A percentile compares a stretch with the other conserved stretches of the same genome.
Evolutionary conservation across 2,329 filamentous ascomycete genomes (phyloP).

Genomic region (Botrytis hyacinthi): DNA sequence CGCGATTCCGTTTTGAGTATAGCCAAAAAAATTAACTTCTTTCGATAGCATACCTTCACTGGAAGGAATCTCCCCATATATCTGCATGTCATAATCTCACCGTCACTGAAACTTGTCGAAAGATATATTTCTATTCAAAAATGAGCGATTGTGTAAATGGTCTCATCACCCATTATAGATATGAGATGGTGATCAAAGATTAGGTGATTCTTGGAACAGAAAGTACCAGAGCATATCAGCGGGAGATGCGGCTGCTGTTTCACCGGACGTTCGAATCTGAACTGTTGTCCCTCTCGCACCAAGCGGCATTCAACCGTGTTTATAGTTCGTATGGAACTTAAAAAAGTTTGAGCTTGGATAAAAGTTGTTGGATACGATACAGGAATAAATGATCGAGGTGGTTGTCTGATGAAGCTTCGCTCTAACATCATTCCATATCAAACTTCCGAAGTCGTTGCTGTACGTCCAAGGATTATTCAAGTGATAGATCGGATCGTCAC

Average conservation of each 20-base stretch:
- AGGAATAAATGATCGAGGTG: background rate
- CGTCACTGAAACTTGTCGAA: background rate
- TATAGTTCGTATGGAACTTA: background rate
- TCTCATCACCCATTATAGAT: background rate
- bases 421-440: background rate
- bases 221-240: background rate
- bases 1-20: background rate
- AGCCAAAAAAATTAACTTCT: background rate
- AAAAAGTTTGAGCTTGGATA: background rate
- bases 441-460: background rate
- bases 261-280: background rate
- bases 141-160: too few species aligned
- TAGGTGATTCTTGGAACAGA: background rate
- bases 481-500: background rate
- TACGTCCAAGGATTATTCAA: background rate
- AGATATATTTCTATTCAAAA: background rate
- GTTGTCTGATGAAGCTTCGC: background rate
- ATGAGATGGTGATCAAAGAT: background rate
- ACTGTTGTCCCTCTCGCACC: background rate
- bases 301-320: background rate
- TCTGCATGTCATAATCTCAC: background rate
- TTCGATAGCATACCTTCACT: background rate
- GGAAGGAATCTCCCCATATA: background rate
- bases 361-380: background rate
- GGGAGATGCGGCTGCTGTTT: background rate